Percentiles rank a stretch among this genome's conserved stretches.
phyloP scores from a whole-genome alignment of 2,329 filamentous ascomycete genomes.

The Dactylellina sp. region DNA sequence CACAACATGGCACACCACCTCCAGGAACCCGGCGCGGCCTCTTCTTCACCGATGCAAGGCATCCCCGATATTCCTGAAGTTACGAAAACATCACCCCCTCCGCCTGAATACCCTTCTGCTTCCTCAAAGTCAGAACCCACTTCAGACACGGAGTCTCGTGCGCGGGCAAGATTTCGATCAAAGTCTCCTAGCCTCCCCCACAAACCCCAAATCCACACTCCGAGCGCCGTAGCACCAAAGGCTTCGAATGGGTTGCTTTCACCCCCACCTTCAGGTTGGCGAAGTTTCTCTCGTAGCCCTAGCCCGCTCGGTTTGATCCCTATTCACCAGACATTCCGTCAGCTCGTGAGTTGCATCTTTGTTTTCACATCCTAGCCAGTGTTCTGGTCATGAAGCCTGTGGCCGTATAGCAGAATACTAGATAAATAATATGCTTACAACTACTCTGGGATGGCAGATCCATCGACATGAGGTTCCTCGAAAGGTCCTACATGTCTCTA shows the following conservation, averaged over 20 bases:
- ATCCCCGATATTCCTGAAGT: conserved; percentile 35
- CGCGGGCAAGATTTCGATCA: conserved; percentile 51
- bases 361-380: not conserved
- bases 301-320: conserved; percentile 94
- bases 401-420: not conserved
- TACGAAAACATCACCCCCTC: conserved; percentile 48
- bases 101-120: conserved; percentile 9
- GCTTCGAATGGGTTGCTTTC: conserved; percentile 39
- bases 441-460: conserved; percentile 62
- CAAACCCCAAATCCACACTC: conserved; percentile 3
- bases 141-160: conserved; percentile 46
- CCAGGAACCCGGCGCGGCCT: not conserved
- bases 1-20: conserved; percentile 25
- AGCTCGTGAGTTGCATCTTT: conserved; percentile 72
- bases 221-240: conserved; percentile 2
- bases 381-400: not conserved
- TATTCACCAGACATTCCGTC: conserved; percentile 90
- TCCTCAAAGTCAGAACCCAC: not conserved
- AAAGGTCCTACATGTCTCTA: conserved; percentile 92
- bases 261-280: conserved; percentile 70
- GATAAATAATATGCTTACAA: not conserved
- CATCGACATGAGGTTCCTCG: conserved; percentile 97
- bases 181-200: conserved; percentile 22
- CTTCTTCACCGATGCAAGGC: conserved; percentile 34
- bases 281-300: conserved; percentile 88